phyloP scores from a whole-genome alignment of 495 filamentous ascomycete genomes.

The Penicillium cinerascens region DNA sequence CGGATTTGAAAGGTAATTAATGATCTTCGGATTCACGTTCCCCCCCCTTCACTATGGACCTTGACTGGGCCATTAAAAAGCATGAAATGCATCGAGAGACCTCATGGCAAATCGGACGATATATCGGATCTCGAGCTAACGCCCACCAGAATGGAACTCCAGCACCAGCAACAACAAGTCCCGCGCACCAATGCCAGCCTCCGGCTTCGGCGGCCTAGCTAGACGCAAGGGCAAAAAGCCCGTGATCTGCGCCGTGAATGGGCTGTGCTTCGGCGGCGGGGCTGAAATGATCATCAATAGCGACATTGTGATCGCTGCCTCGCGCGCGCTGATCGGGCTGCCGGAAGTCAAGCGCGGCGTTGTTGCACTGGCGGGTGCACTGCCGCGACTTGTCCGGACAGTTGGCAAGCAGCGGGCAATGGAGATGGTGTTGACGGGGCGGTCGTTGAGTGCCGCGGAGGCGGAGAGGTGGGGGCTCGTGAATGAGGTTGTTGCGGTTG shows the following conservation, averaged over 20 bases:
- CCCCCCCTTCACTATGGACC: too few relatives aligned
- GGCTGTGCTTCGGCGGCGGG: conserved; percentile 70
- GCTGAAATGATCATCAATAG: conserved; percentile 71
- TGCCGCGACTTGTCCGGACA: conserved; percentile 66
- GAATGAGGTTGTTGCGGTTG: conserved; percentile 57
- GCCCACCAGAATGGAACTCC: conserved; percentile 38
- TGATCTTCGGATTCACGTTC: too few relatives aligned
- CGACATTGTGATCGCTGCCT: conserved; percentile 63
- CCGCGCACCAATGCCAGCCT: conserved; percentile 15
- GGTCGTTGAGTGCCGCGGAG: conserved; percentile 53
- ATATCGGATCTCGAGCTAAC: background rate
- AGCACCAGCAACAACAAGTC: conserved; percentile 10
- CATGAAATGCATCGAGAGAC: too few relatives aligned
- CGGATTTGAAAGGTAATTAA: conserved; percentile 50
- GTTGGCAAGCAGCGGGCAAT: conserved; percentile 67
- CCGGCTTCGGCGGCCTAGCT: conserved; percentile 41
- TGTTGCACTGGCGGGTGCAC: conserved; percentile 64
- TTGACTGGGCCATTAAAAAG: too few relatives aligned
- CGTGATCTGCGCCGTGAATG: conserved; percentile 73
- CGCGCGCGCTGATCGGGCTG: conserved; percentile 54
- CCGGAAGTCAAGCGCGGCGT: conserved; percentile 73
- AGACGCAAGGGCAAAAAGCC: conserved; percentile 54
- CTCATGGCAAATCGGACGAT: too few relatives aligned
- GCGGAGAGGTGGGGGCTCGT: conserved; percentile 68
- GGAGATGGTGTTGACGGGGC: conserved; percentile 71